Evolutionary conservation across 2,329 filamentous ascomycete species (phyloP).

Genomic region (Fusarium kyushuense): DNA sequence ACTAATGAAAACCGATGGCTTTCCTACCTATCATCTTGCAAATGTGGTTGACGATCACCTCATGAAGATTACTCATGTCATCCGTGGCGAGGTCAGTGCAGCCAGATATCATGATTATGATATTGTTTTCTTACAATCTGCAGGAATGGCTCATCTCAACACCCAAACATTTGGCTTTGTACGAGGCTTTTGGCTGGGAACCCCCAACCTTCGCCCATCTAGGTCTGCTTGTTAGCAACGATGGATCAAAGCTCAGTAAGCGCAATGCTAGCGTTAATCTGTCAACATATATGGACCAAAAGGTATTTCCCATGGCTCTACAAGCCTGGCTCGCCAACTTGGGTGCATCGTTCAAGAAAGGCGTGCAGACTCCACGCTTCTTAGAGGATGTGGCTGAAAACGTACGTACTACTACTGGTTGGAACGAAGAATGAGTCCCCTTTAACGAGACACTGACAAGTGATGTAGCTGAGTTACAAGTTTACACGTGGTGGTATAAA

Average conservation of each 20-base stretch:
- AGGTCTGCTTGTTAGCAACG: constrained; percentile 75
- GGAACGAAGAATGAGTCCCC: background rate
- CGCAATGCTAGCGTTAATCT: constrained; percentile 70
- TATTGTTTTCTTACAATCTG: constrained; percentile 1
- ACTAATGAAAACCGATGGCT: constrained; percentile 89
- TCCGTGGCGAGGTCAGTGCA: constrained; percentile 78
- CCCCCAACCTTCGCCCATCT: constrained; percentile 84
- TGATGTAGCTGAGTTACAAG: constrained; percentile 77
- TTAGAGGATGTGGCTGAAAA: constrained; percentile 77
- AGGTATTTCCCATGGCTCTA: constrained; percentile 63
- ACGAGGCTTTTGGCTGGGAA: constrained; percentile 80
- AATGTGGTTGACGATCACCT: constrained; percentile 96
- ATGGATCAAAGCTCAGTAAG: constrained; percentile 88
- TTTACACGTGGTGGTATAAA: constrained; percentile 93
- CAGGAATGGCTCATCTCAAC: constrained; percentile 97
- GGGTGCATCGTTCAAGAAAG: constrained; percentile 51
- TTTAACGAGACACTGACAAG: constrained; percentile 40
- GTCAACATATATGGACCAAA: constrained; percentile 61
- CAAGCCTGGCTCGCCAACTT: constrained; percentile 87
- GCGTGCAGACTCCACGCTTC: constrained; percentile 54
- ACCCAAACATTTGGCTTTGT: constrained; percentile 77
- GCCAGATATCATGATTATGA: background rate
- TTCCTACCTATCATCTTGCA: constrained; percentile 95
- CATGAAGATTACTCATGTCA: constrained; percentile 96
- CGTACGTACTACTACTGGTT: constrained; percentile 57